Conservation (phyloP, 352 stramenopile genomes). For the Lagenidium giganteum region DNA sequence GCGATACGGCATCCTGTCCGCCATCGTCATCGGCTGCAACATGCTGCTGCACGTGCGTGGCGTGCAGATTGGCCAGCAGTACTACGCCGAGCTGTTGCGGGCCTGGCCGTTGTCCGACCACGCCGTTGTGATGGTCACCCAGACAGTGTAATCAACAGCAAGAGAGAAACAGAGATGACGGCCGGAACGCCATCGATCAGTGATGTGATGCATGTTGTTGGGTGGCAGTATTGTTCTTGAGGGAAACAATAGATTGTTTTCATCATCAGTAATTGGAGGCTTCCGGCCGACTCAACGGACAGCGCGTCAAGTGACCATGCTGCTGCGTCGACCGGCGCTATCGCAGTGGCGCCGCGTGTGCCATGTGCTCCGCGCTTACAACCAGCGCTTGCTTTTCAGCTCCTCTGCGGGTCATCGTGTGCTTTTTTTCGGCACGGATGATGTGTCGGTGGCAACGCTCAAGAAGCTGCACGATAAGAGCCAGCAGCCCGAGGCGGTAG, state of each 20-base stretch:
- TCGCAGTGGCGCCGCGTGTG: too few relatives aligned
- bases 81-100: constrained; percentile 30
- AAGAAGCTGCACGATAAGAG: constrained; percentile 61
- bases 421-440: constrained; percentile 84
- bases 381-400: too few relatives aligned
- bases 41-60: constrained; percentile 53
- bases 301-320: too few relatives aligned
- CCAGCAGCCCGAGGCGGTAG: too few relatives aligned
- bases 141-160: too few relatives aligned
- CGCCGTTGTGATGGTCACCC: constrained; percentile 12
- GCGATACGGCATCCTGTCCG: constrained; percentile 39
- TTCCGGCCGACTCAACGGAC: too few relatives aligned
- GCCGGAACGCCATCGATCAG: neutral
- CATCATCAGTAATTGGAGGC: too few relatives aligned
- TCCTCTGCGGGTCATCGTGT: constrained; percentile 34
- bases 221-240: too few relatives aligned
- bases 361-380: too few relatives aligned
- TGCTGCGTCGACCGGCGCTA: too few relatives aligned
- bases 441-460: constrained; percentile 79
- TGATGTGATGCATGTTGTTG: constrained; percentile 1
- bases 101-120: constrained; percentile 9
- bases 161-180: too few relatives aligned
- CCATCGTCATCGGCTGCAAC: constrained; percentile 45
- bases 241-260: too few relatives aligned
- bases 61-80: constrained; percentile 25